Evolutionary conservation across 2,329 filamentous ascomycete species (phyloP), one percentile per base, ranked within the genome.

Genomic region (Chaetomium olivaceum): DNA sequence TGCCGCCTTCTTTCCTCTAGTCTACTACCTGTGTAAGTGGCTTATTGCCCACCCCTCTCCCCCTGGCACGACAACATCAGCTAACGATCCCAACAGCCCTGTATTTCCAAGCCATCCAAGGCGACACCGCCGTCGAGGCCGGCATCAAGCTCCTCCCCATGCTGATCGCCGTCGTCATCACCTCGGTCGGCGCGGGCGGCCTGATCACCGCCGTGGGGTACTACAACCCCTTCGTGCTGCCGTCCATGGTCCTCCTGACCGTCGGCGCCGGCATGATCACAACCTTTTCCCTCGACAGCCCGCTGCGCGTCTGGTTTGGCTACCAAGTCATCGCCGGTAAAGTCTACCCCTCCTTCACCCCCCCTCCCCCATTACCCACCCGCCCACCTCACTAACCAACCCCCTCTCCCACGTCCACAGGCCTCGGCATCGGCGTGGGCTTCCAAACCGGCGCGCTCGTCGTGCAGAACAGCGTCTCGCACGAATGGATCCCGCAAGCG

Each of bases 81-180:
- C 46, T 48, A 48, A 48, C 46, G 5, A 14, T 19, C 29, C 51
- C 11, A 11, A 7, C 48, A 81, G 81, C 82, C 3, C 75, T 84
- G 21, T 84, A 83, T 72, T 85, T 84, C 76, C 83, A 86, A 68
- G 81, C 82, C 31, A 81, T 86, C 63, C 79, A 84, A 68, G 82
- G 81, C 61, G 81, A 81, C 66, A 78, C 74, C n/a, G 82, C 84
- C 59, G 81, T 84, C 52, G 74, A 83, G 63, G 82, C 84, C 6
- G 84, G 84, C 62, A 81, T 86, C 72, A 84, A 84, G 71, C 80
- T 84, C 33, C 77, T 87, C 3, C 83, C 84, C 1, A 77, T 85
- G 31, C 77, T 86, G 14, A 79, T 86, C 19, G 76, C 81, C n/a
- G 78, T 80, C 14, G 81, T 85, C 25, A 62, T 86, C 57, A 78